phyloP scores from a whole-genome alignment of 148 eudicot genomes.

The Vaccinium vitisidaea region DNA sequence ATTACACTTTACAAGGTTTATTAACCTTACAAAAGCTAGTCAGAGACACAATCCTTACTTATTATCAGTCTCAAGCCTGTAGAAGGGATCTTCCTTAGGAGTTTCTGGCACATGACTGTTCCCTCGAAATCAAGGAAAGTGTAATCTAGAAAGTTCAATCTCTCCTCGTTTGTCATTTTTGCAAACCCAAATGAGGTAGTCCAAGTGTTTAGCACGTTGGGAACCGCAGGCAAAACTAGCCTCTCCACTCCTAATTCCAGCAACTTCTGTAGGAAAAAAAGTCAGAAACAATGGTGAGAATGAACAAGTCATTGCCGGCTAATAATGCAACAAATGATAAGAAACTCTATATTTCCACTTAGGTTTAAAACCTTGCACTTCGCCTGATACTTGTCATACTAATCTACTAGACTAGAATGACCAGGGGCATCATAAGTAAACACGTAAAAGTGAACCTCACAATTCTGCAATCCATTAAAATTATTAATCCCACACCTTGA shows the following conservation, averaged over 20 bases:
- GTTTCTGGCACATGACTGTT: conserved; percentile 84
- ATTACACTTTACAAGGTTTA: neutral
- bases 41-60: conserved; percentile 21
- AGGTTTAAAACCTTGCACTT: neutral
- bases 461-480: neutral
- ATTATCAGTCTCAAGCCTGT: conserved; percentile 21
- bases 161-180: conserved; percentile 42
- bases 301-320: neutral
- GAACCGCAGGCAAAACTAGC: conserved; percentile 81
- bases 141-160: conserved; percentile 49
- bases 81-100: conserved; percentile 35
- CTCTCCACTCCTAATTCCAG: conserved; percentile 72
- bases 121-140: conserved; percentile 86
- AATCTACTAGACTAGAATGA: no score
- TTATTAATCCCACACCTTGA: neutral
- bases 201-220: conserved; percentile 75
- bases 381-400: neutral
- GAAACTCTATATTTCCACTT: neutral
- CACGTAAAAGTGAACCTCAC: neutral
- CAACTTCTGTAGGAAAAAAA: conserved; percentile 48
- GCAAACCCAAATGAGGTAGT: conserved; percentile 76
- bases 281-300: conserved; percentile 3
- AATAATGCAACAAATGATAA: neutral
- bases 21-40: neutral
- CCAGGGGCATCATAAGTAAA: neutral